Evolutionary conservation across 371 early-diverging fungal species (phyloP), one percentile per base, ranked within the genome.

Genomic region (Lichtheimia ornata): DNA sequence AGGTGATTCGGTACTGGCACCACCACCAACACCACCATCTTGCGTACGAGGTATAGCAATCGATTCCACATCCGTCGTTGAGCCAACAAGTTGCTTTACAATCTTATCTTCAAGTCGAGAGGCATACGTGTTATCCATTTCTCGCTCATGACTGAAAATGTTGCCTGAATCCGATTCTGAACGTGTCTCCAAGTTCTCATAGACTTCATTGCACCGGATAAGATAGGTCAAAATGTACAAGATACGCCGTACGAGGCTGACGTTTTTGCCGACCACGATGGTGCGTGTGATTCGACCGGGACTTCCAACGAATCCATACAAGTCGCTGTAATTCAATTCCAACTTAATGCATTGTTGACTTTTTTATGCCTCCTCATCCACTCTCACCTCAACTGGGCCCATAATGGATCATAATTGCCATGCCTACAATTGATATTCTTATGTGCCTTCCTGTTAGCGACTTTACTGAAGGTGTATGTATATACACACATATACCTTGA

Each of bases 191-290:
- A 78, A 56, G 13, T 75, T 83, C 44, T 83, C 80, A 62, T 81
- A 85, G 11, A 88, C 84, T 63, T 88, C 88, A 56, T 86, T 88
- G 63, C 88, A 88, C 25, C 88, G 76, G 30, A 88, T 84, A 35
- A 88, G 78, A 59, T 88, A 88, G 40, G 83, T 81, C 30, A 88
- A 69, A 9, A 88, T 74, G 51, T 73, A 86, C 3, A 88, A 58
- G 3, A 88, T 72, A 13, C 85, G 79, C 22, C 82, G 76, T 22
- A 88, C 86, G 53, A 81, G 65, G 43, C 73, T 78, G 2, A 72
- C 69, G 14, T 78, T 67, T 60, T 74, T 67, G 0, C 88, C 88
- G 18, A 85, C 80, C 5, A 88, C 83, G 47, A 88, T 74, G 1
- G 86, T 85, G 50, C 86, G 69, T 53, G 84, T 74, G 55, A 86